Base-by-base conservation (phyloP, 371 early-diverging fungal genomes). In the Neoconidiobolus thromboides region DNA sequence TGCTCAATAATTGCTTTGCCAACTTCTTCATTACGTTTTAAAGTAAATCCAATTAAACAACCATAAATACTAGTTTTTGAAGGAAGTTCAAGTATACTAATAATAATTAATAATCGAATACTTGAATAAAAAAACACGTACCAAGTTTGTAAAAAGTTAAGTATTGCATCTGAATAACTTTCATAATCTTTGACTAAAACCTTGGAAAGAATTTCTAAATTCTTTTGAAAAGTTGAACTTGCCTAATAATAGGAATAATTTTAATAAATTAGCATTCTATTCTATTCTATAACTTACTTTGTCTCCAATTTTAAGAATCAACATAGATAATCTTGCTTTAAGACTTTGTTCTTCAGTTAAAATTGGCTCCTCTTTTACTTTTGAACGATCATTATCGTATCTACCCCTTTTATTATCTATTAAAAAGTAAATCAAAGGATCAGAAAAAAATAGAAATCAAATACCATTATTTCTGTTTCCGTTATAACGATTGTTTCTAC, bases 151-250 rank as follows among this genome's bases (percentile, higher is more conserved):
- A 58, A 39, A 39, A 39, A 47, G 5, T 44, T 9, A 2, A 36
- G 12, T n/a, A 58, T 58, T 1, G 43, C 26, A 15, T 58, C 58
- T 3, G 46, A 26, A 44, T 47, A 14, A 2, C 39, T 26, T 3
- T 46, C 7, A 38, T 58, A 58, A 58, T 58, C 58, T 38, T 58
- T 58, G 14, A 43, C 48, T 37, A 58, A 47, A 48, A 58, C 39
- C 40, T 48, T 14, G 2, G 58, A 10, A 3, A 58, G 39, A 36
- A 48, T 47, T 44, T 58, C 58, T 12, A 58, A 47, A 37, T 58
- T 58, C 2, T 44, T 44, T 48, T 58, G 37, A 5, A 58, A 9
- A 26, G 43, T 47, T 26, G 14, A 43, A 3, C 43, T 37, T 15
- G 43, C 39, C 56, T 56, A 15, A n/a, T 10, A 46, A 46, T 46